Percentiles rank a stretch among this genome's conserved stretches.
These are phyloP conservation scores for Psilocybe cyanescens DNA, from an alignment of 768 basidiomycete species.

Conservation along the genomic window DNA sequence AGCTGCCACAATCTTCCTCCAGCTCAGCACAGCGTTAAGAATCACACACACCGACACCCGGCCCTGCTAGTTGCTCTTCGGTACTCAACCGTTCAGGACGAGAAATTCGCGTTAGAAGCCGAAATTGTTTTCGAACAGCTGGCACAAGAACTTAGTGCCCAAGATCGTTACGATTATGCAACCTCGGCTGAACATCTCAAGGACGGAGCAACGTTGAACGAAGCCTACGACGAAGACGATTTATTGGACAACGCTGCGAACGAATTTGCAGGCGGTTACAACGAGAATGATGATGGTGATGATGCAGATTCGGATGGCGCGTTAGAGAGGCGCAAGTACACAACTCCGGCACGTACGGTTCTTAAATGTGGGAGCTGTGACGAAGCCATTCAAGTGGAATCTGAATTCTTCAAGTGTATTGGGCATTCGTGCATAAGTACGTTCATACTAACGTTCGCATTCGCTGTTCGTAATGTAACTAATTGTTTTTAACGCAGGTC, in stretches of 20 bases:
- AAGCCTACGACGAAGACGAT: background rate
- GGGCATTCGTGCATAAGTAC: conserved; percentile 4
- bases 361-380: background rate
- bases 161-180: background rate
- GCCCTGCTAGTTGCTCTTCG: background rate
- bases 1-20: background rate
- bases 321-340: background rate
- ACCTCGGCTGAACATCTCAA: background rate
- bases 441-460: background rate
- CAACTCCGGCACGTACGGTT: background rate
- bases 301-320: background rate
- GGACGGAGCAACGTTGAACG: background rate
- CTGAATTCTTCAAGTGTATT: conserved; percentile 1
- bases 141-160: background rate
- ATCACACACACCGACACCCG: background rate
- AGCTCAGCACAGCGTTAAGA: background rate
- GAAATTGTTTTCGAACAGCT: background rate
- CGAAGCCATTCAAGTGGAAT: background rate
- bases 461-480: too few species aligned
- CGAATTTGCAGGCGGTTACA: background rate
- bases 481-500: background rate
- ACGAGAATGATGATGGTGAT: background rate
- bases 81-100: background rate
- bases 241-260: background rate
- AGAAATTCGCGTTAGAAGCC: background rate